Percentiles rank a stretch among this genome's conserved stretches.
Conservation (phyloP, 345 rosid species). For the Eutrema japonicum region DNA sequence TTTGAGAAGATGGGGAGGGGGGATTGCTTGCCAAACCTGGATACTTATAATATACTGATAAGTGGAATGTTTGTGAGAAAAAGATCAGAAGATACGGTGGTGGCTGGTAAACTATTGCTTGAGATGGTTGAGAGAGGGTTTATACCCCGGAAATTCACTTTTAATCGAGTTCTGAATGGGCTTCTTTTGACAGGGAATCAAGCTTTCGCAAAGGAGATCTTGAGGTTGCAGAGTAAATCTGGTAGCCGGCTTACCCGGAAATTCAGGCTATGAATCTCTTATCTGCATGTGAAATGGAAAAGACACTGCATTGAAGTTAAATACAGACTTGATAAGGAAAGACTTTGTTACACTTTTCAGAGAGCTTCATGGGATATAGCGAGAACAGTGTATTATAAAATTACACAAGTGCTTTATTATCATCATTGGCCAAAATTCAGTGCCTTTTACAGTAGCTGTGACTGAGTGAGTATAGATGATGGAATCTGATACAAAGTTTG, state of each 20-base stretch:
- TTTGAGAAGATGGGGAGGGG: conserved; percentile 69
- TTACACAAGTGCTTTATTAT: conserved; percentile 29
- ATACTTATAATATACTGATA: conserved; percentile 81
- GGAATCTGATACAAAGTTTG: conserved; percentile 26
- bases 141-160: conserved; percentile 73
- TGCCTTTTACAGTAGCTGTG: conserved; percentile 34
- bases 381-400: conserved; percentile 15
- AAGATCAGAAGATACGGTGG: conserved; percentile 68
- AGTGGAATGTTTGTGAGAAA: conserved; percentile 89
- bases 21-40: conserved; percentile 81
- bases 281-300: neutral
- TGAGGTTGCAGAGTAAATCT: conserved; percentile 71
- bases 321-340: conserved; percentile 1
- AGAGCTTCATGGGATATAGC: conserved; percentile 17
- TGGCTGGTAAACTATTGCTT: conserved; percentile 79
- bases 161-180: conserved; percentile 80
- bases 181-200: conserved; percentile 88
- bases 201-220: conserved; percentile 67
- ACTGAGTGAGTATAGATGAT: conserved; percentile 12
- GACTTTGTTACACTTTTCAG: neutral
- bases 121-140: conserved; percentile 97
- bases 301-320: conserved; percentile 1
- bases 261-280: conserved; percentile 52
- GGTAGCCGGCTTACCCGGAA: conserved; percentile 57
- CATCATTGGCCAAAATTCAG: conserved; percentile 34